phyloP scores from a whole-genome alignment of 1,284 basidiomycete species.

The Cryptococcus wingfieldii region DNA sequence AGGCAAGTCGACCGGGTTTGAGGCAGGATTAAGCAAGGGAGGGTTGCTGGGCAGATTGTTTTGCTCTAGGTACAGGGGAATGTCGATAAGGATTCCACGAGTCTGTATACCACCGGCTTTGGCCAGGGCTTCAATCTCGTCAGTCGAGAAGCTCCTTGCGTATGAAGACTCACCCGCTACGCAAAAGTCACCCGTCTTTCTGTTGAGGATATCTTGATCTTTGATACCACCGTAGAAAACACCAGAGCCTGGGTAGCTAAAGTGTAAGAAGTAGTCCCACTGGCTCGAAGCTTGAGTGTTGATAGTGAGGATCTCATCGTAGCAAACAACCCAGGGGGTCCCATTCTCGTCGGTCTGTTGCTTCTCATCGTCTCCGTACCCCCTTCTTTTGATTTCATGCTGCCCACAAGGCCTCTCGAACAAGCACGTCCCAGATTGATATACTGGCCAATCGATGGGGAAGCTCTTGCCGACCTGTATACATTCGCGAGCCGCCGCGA shows the following conservation, averaged over 20 bases:
- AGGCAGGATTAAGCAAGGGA: slow-evolving; percentile 3
- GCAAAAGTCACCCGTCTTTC: slow-evolving; percentile 17
- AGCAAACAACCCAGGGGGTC: slow-evolving; percentile 9
- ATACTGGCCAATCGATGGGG: slow-evolving; percentile 14
- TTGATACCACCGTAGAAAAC: slow-evolving; percentile 19
- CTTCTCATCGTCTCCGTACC: slow-evolving; percentile 1
- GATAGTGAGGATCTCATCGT: slow-evolving; percentile 15
- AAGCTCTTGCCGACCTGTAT: slow-evolving; percentile 13
- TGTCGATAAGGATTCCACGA: slow-evolving; percentile 13
- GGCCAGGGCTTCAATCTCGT: slow-evolving; percentile 3
- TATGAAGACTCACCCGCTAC: slow-evolving; percentile 10
- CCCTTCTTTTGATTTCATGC: slow-evolving; percentile 5
- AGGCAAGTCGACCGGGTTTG: slow-evolving; percentile 1
- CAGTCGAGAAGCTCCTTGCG: background rate
- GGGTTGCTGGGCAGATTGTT: slow-evolving; percentile 8
- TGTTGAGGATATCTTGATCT: slow-evolving; percentile 10
- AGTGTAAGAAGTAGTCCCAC: slow-evolving; percentile 22
- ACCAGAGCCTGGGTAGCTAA: slow-evolving; percentile 8
- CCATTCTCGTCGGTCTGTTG: slow-evolving; percentile 5
- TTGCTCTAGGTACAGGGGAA: slow-evolving; percentile 14
- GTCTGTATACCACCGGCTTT: slow-evolving; percentile 15
- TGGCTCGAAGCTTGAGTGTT: slow-evolving; percentile 20
- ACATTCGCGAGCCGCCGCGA: slow-evolving; percentile 2
- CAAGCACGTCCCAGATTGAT: slow-evolving; percentile 10
- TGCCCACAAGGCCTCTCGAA: slow-evolving; percentile 2